Conservation (phyloP, 2,329 filamentous ascomycete genomes). For the Sporothrix brasiliensis region DNA sequence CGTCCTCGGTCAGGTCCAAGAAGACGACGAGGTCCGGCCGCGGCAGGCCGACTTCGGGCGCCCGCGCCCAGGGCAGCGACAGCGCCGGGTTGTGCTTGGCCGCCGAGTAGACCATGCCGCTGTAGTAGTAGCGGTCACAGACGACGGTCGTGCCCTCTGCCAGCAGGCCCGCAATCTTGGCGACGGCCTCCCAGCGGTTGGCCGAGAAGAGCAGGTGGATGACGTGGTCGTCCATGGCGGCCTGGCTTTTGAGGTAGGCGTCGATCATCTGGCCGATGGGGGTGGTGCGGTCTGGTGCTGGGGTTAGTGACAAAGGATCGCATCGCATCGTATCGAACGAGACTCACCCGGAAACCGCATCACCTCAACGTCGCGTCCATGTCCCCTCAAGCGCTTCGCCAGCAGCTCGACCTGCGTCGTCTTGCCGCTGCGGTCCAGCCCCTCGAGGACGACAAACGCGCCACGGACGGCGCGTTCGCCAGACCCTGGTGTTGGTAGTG, state of each 20-base stretch:
- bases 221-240: constrained; percentile 79
- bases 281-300: constrained; percentile 70
- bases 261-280: constrained; percentile 87
- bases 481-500: background rate
- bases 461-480: constrained; percentile 54
- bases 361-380: constrained; percentile 54
- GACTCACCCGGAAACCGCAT: constrained; percentile 60
- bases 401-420: constrained; percentile 82
- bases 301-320: background rate
- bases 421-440: constrained; percentile 87
- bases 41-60: constrained; percentile 83
- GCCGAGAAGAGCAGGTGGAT: constrained; percentile 90
- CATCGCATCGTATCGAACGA: background rate
- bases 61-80: constrained; percentile 75
- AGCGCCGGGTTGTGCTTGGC: constrained; percentile 77
- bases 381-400: constrained; percentile 55
- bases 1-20: constrained; percentile 74
- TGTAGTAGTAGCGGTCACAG: constrained; percentile 93
- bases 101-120: constrained; percentile 87
- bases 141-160: constrained; percentile 72
- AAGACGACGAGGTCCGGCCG: constrained; percentile 87
- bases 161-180: constrained; percentile 56
- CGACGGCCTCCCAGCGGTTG: constrained; percentile 81
- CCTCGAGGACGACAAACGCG: constrained; percentile 81
- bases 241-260: constrained; percentile 71